Evolutionary conservation across 1,284 basidiomycete species (phyloP), one percentile per base, ranked within the genome.

Genomic region (Agroathelia rolfsii): DNA sequence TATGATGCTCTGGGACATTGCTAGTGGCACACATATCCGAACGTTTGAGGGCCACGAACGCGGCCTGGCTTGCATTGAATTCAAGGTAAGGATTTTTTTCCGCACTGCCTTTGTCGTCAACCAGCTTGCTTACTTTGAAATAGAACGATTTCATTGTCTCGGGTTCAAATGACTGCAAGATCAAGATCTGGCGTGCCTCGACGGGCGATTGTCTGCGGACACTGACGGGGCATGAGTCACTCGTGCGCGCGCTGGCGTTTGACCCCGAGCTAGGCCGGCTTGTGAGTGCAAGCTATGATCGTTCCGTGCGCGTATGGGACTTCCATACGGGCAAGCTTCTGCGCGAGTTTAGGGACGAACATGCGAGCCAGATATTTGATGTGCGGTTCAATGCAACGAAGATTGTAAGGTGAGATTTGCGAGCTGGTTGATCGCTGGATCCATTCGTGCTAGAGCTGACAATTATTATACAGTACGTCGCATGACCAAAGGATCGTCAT

Each of bases 1-100:
- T 53, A 81, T 88, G 75, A 88, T 89, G 40, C 57, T 92, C 14
- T 93, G 89, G 90, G 77, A 92, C 48, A 72, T 89, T 35, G 61
- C 63, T 35, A 76, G 64, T 27, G 84, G 85, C 3, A 64, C 75
- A 47, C 68, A 77, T 7, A 48, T 88, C 14, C 62, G 79, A 26
- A 77, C 79, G 17, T 82, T 90, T 48, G 76, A 85, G 43, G 87
- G 85, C 0, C 85, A 88, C 48, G 78, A 86, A 43, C 72, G 85
- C 16, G 89, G 88, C 5, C 56, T 93, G 28, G 89, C 90, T 9
- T 93, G 88, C 50, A 85, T 93, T 31, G 81, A 86, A 49, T 90
- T 86, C 69, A 78, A 84, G 69, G 79, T 77, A 35, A 30, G 58
- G 45, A 3, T 34, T n/a, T 28, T 2, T 24, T 24, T 30, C 14